A percentile compares a stretch with the other conserved stretches of the same genome.
Conservation (phyloP, 176 grass and related monocot species). For the Eremochloa ophiuroides region DNA sequence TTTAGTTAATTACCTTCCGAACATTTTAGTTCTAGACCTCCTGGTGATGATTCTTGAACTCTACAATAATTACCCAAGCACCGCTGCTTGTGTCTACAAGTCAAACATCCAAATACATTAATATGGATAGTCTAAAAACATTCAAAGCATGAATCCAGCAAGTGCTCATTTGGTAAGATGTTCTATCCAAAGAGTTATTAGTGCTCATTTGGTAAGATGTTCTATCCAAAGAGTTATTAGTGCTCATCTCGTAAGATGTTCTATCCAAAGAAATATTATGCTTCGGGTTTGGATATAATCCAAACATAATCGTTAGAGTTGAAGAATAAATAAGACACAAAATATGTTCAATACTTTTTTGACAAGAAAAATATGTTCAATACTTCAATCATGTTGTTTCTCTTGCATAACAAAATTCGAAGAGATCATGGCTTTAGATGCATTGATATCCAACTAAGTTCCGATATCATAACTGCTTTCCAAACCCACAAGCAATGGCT, state of each 20-base stretch:
- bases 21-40: background rate
- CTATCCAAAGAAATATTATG: conserved; percentile 5
- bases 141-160: background rate
- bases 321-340: background rate
- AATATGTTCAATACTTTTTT: too few relatives aligned
- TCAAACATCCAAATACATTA: conserved; percentile 13
- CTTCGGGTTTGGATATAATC: background rate
- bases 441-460: background rate
- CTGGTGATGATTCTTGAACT: conserved; percentile 33
- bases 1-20: conserved; percentile 43
- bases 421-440: background rate
- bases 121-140: background rate
- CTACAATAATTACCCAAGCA: conserved; percentile 40
- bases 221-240: conserved; percentile 12
- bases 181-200: conserved; percentile 16
- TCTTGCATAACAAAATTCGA: background rate
- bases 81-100: conserved; percentile 43
- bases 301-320: background rate
- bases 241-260: conserved; percentile 2
- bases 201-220: background rate
- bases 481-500: background rate
- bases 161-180: background rate
- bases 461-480: too few relatives aligned
- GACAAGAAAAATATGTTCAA: too few relatives aligned
- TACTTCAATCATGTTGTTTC: background rate